Base-by-base conservation (phyloP, 768 basidiomycete genomes). In the Leccinum variicolor region DNA sequence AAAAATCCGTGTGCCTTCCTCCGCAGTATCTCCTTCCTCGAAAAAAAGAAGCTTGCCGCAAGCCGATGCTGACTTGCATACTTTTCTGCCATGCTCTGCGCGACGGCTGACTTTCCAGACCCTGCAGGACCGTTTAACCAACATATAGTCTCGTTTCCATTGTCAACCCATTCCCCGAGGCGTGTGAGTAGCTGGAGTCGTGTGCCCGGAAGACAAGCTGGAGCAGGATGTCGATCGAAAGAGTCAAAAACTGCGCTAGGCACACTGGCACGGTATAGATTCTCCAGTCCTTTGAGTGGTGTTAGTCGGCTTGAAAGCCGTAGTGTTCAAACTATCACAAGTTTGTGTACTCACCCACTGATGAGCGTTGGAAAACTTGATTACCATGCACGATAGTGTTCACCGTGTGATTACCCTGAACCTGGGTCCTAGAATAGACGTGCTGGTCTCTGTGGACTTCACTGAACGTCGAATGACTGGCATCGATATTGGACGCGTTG, bases 11-110 rank as follows among this genome's bases (percentile, higher is more conserved):
- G 59, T 13, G 64, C 61, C 23, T 55, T 62, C 21, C 69, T 66
- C 25, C 71, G 64, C 8, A 52, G 57, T 19, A 57, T 57, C 23
- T 68, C 64, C 25, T 63, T 63, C 11, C 66, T 54, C 8, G 66
- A 74, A 53, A 74, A 73, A 60, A 76, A 76, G 57, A 73, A 75
- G 33, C 67, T 71, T 6, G 72, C 73, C 17, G 70, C 71, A 4
- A 75, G 66, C 14, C 65, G 67, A 25, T 34, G 15, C 34, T 58
- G 50, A 41, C 29, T 25, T 39, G 55, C 52, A 52, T 60, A 67
- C 46, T 59, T 63, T 48, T 72, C 62, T 17, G 71, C 66, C 1
- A 73, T 57, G 9, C 64, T 69, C 50, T 74, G 72, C 6, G 64
- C 64, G 19, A 76, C 53, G 10, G 66, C 66, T 7, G 66, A 66